Conservation (phyloP, 2,329 filamentous ascomycete genomes). For the Plenodomus biglobosus region DNA sequence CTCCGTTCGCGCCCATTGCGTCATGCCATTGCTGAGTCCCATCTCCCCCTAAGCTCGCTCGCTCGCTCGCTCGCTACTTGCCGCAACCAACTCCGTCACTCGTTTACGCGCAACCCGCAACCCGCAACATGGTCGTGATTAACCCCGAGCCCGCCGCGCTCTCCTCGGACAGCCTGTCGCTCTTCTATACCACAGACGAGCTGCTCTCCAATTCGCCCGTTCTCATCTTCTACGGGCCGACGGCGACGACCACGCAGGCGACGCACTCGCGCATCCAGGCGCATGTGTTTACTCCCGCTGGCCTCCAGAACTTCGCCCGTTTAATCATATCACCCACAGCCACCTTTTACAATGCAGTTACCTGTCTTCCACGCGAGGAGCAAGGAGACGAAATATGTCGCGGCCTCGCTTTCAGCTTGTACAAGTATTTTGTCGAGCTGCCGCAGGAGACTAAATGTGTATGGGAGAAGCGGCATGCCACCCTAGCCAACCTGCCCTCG, state of each 20-base stretch:
- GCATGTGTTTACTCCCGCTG: constrained; percentile 86
- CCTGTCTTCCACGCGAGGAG: constrained; percentile 85
- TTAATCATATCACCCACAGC: constrained; percentile 93
- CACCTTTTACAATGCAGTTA: constrained; percentile 85
- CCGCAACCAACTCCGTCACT: constrained; percentile 27
- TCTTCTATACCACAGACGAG: constrained; percentile 88
- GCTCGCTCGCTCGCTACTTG: constrained; percentile 8
- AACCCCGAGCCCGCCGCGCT: constrained; percentile 73
- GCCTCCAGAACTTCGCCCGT: constrained; percentile 85
- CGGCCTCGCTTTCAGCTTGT: constrained; percentile 85
- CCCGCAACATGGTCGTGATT: constrained; percentile 75
- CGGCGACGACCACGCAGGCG: constrained; percentile 76
- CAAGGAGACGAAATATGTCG: constrained; percentile 94
- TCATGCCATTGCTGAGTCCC: constrained; percentile 26
- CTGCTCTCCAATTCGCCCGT: constrained; percentile 78
- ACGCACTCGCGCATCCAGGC: constrained; percentile 94
- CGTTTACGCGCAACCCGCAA: constrained; percentile 40
- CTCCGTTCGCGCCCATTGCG: constrained; percentile 3
- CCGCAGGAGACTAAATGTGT: constrained; percentile 73
- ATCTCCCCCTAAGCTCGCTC: constrained; percentile 7
- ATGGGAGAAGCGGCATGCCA: constrained; percentile 59
- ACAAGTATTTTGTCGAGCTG: constrained; percentile 92
- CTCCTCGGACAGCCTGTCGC: constrained; percentile 76
- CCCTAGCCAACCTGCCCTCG: constrained; percentile 61
- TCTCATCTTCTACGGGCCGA: constrained; percentile 88